phyloP scores from a whole-genome alignment of 306 rosid species.

The Medicago lupulina region DNA sequence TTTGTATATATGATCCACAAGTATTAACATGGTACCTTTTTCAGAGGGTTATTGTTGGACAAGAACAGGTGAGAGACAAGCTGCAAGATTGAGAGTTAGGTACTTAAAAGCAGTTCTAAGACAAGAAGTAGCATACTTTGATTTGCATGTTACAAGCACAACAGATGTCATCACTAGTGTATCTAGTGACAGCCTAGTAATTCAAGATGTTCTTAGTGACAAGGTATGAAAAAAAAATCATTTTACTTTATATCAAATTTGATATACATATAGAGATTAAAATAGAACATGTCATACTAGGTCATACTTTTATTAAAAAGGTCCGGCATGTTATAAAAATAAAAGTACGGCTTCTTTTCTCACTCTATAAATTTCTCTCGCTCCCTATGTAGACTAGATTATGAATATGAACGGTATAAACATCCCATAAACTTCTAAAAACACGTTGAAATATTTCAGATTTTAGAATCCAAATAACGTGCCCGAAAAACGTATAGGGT shows the following conservation, averaged over 20 bases:
- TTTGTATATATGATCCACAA: not conserved
- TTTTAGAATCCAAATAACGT: no score
- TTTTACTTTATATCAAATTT: not conserved
- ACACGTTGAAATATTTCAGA: no score
- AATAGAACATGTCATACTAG: not conserved
- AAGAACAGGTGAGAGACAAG: conserved; percentile 92
- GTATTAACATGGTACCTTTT: not conserved
- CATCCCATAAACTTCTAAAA: no score
- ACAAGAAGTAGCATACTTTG: conserved; percentile 96
- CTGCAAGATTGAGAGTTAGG: conserved; percentile 84
- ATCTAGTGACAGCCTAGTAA: conserved; percentile 76
- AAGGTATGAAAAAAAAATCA: conserved; percentile 54
- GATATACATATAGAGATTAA: not conserved
- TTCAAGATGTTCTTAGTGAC: conserved; percentile 86
- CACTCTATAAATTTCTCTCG: no score
- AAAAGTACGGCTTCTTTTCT: no score
- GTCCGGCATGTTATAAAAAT: no score
- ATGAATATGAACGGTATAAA: no score
- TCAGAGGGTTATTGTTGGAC: conserved; percentile 97
- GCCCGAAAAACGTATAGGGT: no score
- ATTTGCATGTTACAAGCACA: conserved; percentile 84
- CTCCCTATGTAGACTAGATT: no score
- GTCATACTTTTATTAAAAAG: not conserved
- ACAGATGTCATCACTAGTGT: conserved; percentile 88
- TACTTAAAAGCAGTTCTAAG: conserved; percentile 82